Evolutionary conservation across 495 filamentous ascomycete genomes (phyloP).

Genomic region (Hyaloscypha bicolor): DNA sequence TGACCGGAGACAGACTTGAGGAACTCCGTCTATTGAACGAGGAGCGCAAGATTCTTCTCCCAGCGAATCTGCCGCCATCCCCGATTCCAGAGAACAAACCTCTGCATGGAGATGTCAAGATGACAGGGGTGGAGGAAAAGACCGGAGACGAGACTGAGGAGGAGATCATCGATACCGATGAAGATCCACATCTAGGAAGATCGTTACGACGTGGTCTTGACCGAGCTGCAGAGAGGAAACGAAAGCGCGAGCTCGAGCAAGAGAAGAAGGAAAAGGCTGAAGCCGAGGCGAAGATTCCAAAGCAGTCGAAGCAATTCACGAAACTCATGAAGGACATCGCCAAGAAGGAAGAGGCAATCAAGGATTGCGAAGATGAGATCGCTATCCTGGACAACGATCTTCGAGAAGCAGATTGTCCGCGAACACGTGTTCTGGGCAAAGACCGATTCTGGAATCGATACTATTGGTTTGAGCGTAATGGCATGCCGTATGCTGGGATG

Average conservation of each 20-base stretch:
- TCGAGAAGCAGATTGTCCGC: slow-evolving; percentile 88
- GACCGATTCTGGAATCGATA: slow-evolving; percentile 98
- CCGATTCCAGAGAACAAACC: slow-evolving; percentile 58
- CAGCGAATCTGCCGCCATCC: slow-evolving; percentile 72
- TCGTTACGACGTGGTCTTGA: slow-evolving; percentile 77
- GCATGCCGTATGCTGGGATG: slow-evolving; percentile 92
- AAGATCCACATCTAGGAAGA: slow-evolving; percentile 64
- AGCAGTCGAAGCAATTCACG: slow-evolving; percentile 80
- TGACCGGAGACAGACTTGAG: slow-evolving; percentile 60
- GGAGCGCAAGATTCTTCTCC: slow-evolving; percentile 82
- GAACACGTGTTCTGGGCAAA: slow-evolving; percentile 84
- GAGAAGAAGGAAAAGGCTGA: slow-evolving; percentile 76
- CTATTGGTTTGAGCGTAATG: slow-evolving; percentile 98
- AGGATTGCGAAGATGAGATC: slow-evolving; percentile 82
- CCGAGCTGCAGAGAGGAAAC: slow-evolving; percentile 75
- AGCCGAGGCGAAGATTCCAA: slow-evolving; percentile 83
- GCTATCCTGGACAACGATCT: slow-evolving; percentile 84
- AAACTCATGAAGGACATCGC: slow-evolving; percentile 86
- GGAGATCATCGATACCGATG: slow-evolving; percentile 57
- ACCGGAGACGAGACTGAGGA: slow-evolving; percentile 41
- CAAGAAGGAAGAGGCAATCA: slow-evolving; percentile 76
- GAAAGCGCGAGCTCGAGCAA: slow-evolving; percentile 81
- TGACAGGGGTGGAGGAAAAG: slow-evolving; percentile 66
- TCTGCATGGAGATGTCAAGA: slow-evolving; percentile 63
- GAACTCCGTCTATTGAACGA: slow-evolving; percentile 82